Evolutionary conservation across 2,329 filamentous ascomycete genomes (phyloP).

Genomic region (Phoma sp.): DNA sequence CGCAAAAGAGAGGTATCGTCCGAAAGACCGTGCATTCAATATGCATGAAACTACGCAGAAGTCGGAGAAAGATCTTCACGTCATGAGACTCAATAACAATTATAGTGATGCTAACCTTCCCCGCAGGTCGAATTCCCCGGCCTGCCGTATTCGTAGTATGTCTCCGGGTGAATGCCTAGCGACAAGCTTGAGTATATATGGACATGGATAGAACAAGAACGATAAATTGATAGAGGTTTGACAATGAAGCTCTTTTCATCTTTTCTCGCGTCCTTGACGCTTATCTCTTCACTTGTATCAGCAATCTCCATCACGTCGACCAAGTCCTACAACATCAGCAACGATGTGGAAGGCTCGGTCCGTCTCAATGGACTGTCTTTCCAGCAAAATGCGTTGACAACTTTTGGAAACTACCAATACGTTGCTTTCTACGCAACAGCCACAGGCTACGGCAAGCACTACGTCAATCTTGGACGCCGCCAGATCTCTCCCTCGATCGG

Average conservation of each 20-base stretch:
- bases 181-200: constrained; percentile 10
- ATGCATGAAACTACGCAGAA: background rate
- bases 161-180: constrained; percentile 11
- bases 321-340: constrained; percentile 39
- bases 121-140: constrained; percentile 1
- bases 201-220: background rate
- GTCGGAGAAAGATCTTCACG: background rate
- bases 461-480: constrained; percentile 56
- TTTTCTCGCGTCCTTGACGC: constrained; percentile 15
- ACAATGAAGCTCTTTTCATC: constrained; percentile 27
- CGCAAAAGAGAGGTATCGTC: background rate
- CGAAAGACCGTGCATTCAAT: background rate
- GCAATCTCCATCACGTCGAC: constrained; percentile 37
- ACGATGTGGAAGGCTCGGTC: constrained; percentile 44
- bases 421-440: constrained; percentile 54
- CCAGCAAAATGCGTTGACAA: constrained; percentile 57
- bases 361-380: constrained; percentile 58
- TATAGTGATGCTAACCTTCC: constrained; percentile 1
- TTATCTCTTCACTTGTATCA: constrained; percentile 20
- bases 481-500: constrained; percentile 46
- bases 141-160: background rate
- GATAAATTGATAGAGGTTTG: background rate
- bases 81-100: background rate
- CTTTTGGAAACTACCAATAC: constrained; percentile 59
- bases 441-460: constrained; percentile 42